Conservation (phyloP, 1,139 yeast genomes). For the Debaryomyces sp. region DNA sequence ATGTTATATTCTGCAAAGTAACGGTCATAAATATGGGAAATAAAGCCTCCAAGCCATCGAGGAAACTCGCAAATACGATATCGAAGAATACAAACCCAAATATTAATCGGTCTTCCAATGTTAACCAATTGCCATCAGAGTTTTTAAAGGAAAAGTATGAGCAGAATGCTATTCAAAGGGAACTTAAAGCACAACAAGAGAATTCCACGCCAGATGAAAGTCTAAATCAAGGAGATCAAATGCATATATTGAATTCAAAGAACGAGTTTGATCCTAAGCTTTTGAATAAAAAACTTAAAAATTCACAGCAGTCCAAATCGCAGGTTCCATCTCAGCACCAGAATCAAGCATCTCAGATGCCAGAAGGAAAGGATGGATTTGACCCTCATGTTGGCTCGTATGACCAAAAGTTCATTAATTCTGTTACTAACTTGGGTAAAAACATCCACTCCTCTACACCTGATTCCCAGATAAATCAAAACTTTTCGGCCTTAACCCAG, state of each 20-base stretch:
- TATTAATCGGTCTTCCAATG: conserved; percentile 22
- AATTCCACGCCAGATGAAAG: conserved; percentile 15
- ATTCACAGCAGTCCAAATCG: conserved; percentile 7
- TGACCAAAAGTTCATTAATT: conserved; percentile 30
- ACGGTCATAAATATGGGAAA: conserved; percentile 15
- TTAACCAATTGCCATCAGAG: conserved; percentile 29
- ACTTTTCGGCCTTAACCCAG: conserved; percentile 37
- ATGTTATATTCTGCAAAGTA: not conserved
- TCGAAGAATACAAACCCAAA: conserved; percentile 16
- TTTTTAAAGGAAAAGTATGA: conserved; percentile 21
- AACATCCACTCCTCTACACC: conserved; percentile 37
- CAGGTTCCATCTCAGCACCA: not conserved
- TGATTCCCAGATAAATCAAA: conserved; percentile 15
- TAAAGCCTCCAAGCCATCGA: conserved; percentile 26
- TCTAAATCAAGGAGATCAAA: conserved; percentile 8
- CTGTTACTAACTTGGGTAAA: conserved; percentile 38
- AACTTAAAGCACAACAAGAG: conserved; percentile 5
- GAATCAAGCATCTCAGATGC: conserved; percentile 11
- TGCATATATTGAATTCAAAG: conserved; percentile 5
- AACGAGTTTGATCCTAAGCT: conserved; percentile 23
- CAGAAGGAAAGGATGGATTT: conserved; percentile 46
- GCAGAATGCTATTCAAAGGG: conserved; percentile 15
- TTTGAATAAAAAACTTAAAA: conserved; percentile 22
- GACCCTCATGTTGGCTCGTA: conserved; percentile 43
- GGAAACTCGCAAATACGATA: conserved; percentile 26